Base-by-base conservation (phyloP, 257 asterid species). In the Verbascum thapsus region DNA sequence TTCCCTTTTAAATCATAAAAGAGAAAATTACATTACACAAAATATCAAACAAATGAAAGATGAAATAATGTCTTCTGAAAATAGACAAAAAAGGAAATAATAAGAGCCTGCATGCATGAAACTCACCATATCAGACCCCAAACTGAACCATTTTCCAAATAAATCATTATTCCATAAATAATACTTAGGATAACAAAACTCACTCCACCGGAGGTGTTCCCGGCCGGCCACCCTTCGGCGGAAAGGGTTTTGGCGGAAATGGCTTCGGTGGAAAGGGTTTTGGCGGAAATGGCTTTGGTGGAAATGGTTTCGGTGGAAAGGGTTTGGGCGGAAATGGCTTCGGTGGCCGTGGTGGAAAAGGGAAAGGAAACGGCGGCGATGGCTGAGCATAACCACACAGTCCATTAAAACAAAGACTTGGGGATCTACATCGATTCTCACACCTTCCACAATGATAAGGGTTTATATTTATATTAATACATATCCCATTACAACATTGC, bases 401-500 rank as follows among this genome's bases (percentile, higher is more conserved):
- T 6, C 96, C 96, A 67, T 59, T 74, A 1, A 40, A 7, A 70
- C 96, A 88, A 43, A 66, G 52, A 22, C 54, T 70, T 0, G 75
- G 80, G 35, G 59, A 80, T 8, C 61, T 70, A n/a, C 96, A 88
- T 49, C 70, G 51, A 58, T 69, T 60, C 0, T 20, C 79, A 63
- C 95, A 88, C 15, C 66, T 59, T 5, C 96, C 96, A 61, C 96
- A 85, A 61, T 88, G 72, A 42, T 68, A 70, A 41, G 86, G 95
- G 74, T 76, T 78, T 19, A 55, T 38, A n/a, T 72, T 80, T 6
- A 72, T 73, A 40, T 88, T 58, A 1, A 69, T 49, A 35, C 96
- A 85, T 6, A 69, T 4, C 2, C 96, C 88, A 16, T 75, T 43
- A 18, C 96, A 88, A 39, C 96, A 88, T 53, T 81, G 90, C 77